Base-by-base conservation (phyloP, 768 basidiomycete genomes). In the Boletus pseudopeckii region DNA sequence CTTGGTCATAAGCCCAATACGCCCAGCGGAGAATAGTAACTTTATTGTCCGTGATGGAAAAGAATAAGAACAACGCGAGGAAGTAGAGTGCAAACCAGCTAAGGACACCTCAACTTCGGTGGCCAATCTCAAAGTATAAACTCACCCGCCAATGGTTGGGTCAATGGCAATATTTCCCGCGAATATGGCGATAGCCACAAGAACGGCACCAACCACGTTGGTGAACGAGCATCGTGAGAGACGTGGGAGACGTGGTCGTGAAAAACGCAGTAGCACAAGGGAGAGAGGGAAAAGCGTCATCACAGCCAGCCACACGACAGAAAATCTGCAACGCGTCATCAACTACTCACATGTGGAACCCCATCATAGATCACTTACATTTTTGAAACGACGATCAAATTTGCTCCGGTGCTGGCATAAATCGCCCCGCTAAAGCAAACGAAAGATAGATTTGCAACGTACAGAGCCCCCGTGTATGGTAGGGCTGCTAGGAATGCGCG, bases 41-140 rank as follows among this genome's bases (percentile, higher is more conserved):
- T 62, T 83, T 83, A 65, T 80, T 80, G 61, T 82, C 80, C 28
- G 78, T 77, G 8, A 72, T 65, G 1, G 70, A 74, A 61, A 88
- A 81, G 1, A 80, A 34, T 7, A 69, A 22, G 0, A 81, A 61
- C 20, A 87, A 72, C 6, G 69, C 79, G 7, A 79, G n/a, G 56
- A 82, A 75, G 63, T 88, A 90, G 1, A 80, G 79, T 1, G 78
- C 72, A 57, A 86, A 86, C 64, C 84, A 87, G 14, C 84, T 85
- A 36, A 5, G 10, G 17, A n/a, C 2, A 30, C 30, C 15, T 64
- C 33, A 59, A 24, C 7, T 3, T 32, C 15, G 20, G 39, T 18
- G 15, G 15, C 8, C 32, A 17, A 53, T 42, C 22, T 8, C 39
- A 42, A 45, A 22, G 28, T 36, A 41, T 2, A 1, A 14, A 71